These are phyloP conservation scores for Flaveria linearis DNA, from an alignment of 129 eudicot genomes.

Conservation along the genomic window DNA sequence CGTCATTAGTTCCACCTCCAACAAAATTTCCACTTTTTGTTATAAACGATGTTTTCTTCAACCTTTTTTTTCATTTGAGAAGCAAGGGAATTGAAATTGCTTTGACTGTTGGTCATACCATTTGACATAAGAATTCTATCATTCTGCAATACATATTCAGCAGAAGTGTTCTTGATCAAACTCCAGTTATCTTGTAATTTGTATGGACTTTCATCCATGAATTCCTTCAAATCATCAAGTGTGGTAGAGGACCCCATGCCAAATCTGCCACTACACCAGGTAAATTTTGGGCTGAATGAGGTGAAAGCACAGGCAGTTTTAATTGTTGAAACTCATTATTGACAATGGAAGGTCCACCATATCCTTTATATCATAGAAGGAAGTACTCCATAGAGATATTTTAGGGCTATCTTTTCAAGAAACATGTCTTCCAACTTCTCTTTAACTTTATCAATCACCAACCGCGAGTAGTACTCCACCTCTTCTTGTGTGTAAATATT, in stretches of 20 bases:
- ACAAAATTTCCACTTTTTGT: constrained; percentile 58
- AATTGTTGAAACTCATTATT: constrained; percentile 54
- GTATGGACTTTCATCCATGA: constrained; percentile 35
- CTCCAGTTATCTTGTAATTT: constrained; percentile 47
- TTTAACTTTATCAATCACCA: constrained; percentile 54
- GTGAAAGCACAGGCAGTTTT: constrained; percentile 43
- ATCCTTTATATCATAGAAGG: constrained; percentile 66
- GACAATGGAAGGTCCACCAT: constrained; percentile 59
- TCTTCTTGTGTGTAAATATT: constrained; percentile 73
- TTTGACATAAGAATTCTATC: constrained; percentile 35
- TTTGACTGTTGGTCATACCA: constrained; percentile 34
- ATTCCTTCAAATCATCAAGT: constrained; percentile 55
- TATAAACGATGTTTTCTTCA: constrained; percentile 56
- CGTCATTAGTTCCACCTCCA: constrained; percentile 76
- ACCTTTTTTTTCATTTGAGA: constrained; percentile 40
- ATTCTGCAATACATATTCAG: constrained; percentile 41
- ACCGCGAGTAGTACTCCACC: constrained; percentile 64
- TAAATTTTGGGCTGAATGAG: constrained; percentile 51
- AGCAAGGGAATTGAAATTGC: constrained; percentile 18
- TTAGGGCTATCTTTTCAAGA: constrained; percentile 40
- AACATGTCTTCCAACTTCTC: constrained; percentile 38
- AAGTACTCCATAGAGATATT: constrained; percentile 55
- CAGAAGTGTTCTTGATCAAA: constrained; percentile 52
- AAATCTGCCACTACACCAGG: constrained; percentile 42
- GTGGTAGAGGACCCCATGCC: constrained; percentile 74